Base-by-base conservation (phyloP, 331 rosid genomes). In the Prunus yedoensis region DNA sequence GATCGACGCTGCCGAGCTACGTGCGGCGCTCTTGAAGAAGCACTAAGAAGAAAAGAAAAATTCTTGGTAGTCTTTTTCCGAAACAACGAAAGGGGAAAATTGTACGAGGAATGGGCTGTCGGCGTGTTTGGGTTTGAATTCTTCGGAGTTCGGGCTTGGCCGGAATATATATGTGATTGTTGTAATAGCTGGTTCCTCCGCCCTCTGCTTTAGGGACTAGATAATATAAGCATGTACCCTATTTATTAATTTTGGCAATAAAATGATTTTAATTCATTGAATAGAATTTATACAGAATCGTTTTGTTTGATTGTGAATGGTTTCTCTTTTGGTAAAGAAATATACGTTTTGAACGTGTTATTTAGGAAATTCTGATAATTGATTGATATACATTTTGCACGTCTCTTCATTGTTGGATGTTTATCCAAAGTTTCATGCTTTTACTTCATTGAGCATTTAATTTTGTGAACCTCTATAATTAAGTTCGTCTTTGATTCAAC, bases 1-100 rank as follows among this genome's bases (percentile, higher is more conserved):
- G 70, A 77, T 86, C 45, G 97, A 91, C 80, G 93, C 81, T 41
- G 96, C 90, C 8, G 96, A 93, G 62, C 77, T 90, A 7, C 88
- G 96, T n/a, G 81, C 89, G 2, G 10, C 47, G 3, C 82, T 91
- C 67, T 18, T 88, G 71, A 77, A 75, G 74, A 85, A 78, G 68
- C 68, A 75, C 60, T 80, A 16, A 80, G 27, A 21, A 21, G 21
- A 2, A 45, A 4, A n/a, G 43, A 23, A 3, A 43, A 2, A 10
- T 72, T 73, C 49, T 46, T 32, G n/a, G 68, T 59, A 20, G 18
- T 38, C 38, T 20, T 6, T 4, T 46, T 30, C 3, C 3, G 14
- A 20, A 57, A 18, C 14, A 17, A 27, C 8, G 16, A 21, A 10
- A 5, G 57, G 56, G 13, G 10, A 8, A 4, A 9, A 0, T 3